Percentiles rank a stretch among this genome's conserved stretches.
Conservation (phyloP, 306 rosid species). For the Medicago arabica region DNA sequence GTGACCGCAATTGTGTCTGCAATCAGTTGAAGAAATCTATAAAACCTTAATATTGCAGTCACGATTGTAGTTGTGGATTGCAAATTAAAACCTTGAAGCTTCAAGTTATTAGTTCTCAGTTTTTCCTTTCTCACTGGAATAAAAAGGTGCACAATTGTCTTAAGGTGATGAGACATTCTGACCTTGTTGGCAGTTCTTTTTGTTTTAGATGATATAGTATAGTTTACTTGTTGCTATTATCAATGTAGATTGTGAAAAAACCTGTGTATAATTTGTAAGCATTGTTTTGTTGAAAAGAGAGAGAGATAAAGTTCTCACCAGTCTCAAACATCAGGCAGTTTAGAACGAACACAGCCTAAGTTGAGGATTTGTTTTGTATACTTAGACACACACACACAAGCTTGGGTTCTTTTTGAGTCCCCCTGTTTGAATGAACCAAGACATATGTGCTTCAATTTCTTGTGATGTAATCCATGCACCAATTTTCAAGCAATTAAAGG, state of each 20-base stretch:
- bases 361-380: too few relatives aligned
- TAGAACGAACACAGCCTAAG: too few relatives aligned
- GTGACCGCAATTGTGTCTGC: neutral
- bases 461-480: too few relatives aligned
- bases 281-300: too few relatives aligned
- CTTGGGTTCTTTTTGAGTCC: too few relatives aligned
- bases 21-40: neutral
- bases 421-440: too few relatives aligned
- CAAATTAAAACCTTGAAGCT: neutral
- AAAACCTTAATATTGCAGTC: neutral
- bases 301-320: too few relatives aligned
- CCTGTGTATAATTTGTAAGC: neutral
- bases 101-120: neutral
- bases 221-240: neutral
- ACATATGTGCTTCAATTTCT: too few relatives aligned
- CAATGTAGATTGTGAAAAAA: neutral
- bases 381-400: too few relatives aligned
- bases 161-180: neutral
- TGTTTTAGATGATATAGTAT: neutral
- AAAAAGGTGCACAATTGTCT: neutral
- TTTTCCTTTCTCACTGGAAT: neutral
- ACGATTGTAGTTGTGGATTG: neutral
- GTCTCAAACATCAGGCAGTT: too few relatives aligned
- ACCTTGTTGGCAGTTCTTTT: neutral
- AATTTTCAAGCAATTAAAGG: too few relatives aligned